These are phyloP conservation scores for Mucor indicus DNA, from an alignment of 371 early-diverging fungal genomes.

Conservation along the genomic window DNA sequence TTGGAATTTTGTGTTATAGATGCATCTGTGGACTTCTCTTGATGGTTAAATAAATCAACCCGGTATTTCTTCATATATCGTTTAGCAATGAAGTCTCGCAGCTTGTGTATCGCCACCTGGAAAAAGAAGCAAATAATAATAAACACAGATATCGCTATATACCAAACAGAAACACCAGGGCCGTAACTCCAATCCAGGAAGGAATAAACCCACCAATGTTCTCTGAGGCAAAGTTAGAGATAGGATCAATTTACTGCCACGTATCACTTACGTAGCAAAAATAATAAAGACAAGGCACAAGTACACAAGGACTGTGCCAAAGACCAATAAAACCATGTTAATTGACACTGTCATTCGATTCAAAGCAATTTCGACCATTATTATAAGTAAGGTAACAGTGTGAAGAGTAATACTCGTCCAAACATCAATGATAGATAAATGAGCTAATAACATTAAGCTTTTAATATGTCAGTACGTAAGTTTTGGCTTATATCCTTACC, in stretches of 20 bases:
- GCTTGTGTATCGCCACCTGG: conserved; percentile 33
- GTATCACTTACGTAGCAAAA: conserved; percentile 30
- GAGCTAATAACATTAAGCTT: conserved; percentile 1
- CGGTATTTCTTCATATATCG: conserved; percentile 1
- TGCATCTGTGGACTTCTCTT: background rate
- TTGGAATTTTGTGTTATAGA: background rate
- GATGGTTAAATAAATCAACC: background rate
- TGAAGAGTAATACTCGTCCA: conserved; percentile 55
- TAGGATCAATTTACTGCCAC: conserved; percentile 37
- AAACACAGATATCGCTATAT: conserved; percentile 35
- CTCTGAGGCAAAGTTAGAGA: conserved; percentile 32
- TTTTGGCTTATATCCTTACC: conserved; percentile 2
- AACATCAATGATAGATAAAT: conserved; percentile 15
- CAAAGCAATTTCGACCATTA: conserved; percentile 45
- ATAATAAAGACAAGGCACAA: conserved; percentile 53
- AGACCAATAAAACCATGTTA: conserved; percentile 34
- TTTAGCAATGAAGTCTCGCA: conserved; percentile 37
- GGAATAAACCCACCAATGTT: conserved; percentile 49
- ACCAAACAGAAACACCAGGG: conserved; percentile 36
- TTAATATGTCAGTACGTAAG: background rate
- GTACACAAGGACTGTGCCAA: conserved; percentile 43
- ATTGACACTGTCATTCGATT: conserved; percentile 42
- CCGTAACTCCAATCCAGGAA: conserved; percentile 56
- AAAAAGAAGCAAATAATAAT: conserved; percentile 44
- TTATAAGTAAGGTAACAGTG: conserved; percentile 46